Percentiles rank a stretch among this genome's conserved stretches.
Evolutionary conservation across 208 protist genomes (phyloP).

Genomic region (Kentomonas sorsogonicus): DNA sequence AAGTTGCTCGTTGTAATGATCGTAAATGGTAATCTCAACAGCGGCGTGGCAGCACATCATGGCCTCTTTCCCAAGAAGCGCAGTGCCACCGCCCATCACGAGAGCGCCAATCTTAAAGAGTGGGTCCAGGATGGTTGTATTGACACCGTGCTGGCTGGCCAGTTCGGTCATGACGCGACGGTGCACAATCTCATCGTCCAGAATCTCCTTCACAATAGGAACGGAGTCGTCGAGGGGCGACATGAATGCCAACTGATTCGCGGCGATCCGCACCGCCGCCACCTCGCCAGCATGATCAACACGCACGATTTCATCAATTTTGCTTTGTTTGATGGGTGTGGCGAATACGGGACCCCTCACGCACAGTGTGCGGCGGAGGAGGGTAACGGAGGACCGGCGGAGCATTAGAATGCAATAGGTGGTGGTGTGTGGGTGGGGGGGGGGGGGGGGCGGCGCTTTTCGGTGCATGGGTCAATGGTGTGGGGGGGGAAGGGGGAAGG

Average conservation of each 20-base stretch:
- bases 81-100: slow-evolving; percentile 63
- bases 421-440: too few species aligned
- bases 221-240: slow-evolving; percentile 61
- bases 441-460: too few species aligned
- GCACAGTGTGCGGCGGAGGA: too few species aligned
- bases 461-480: too few species aligned
- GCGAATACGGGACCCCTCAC: slow-evolving; percentile 44
- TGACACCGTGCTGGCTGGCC: slow-evolving; percentile 54
- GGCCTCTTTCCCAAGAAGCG: slow-evolving; percentile 69
- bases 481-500: too few species aligned
- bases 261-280: slow-evolving; percentile 70
- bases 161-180: slow-evolving; percentile 69
- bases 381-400: too few species aligned
- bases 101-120: slow-evolving; percentile 70
- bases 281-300: slow-evolving; percentile 84
- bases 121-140: slow-evolving; percentile 57
- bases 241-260: slow-evolving; percentile 73
- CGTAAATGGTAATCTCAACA: slow-evolving; percentile 76
- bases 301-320: slow-evolving; percentile 76
- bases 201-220: slow-evolving; percentile 70
- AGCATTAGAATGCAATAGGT: too few species aligned
- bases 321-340: slow-evolving; percentile 42
- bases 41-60: slow-evolving; percentile 89
- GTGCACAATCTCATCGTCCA: slow-evolving; percentile 75
- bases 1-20: slow-evolving; percentile 88